Evolutionary conservation across 306 rosid genomes (phyloP).

Genomic region (Canavalia ensiformis): DNA sequence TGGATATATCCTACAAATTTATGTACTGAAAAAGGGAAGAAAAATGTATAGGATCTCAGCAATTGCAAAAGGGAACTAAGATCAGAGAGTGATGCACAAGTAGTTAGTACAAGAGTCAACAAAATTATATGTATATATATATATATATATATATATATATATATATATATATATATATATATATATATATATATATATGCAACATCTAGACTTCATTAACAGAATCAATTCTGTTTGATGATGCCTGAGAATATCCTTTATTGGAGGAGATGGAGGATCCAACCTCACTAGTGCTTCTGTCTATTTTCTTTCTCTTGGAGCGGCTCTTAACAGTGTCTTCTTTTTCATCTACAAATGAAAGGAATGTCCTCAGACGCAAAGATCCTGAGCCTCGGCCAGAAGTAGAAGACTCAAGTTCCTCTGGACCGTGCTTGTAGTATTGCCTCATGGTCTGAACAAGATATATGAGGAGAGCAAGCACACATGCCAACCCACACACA

Average conservation of each 20-base stretch:
- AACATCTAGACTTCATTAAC: conserved; percentile 43
- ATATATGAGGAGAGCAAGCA: conserved; percentile 75
- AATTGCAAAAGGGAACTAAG: conserved; percentile 26
- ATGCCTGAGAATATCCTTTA: conserved; percentile 50
- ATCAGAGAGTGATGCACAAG: not conserved
- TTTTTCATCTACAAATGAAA: conserved; percentile 80
- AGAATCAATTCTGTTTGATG: conserved; percentile 42
- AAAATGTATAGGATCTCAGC: conserved; percentile 22
- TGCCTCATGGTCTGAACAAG: conserved; percentile 68
- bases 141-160: conserved; percentile 2
- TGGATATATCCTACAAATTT: conserved; percentile 26
- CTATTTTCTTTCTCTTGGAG: conserved; percentile 67
- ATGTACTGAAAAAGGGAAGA: conserved; percentile 12
- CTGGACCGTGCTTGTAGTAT: conserved; percentile 60
- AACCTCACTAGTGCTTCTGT: conserved; percentile 57
- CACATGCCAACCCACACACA: conserved; percentile 77
- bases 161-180: not conserved
- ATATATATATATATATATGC: not conserved
- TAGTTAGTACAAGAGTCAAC: conserved; percentile 27
- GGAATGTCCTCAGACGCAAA: conserved; percentile 64
- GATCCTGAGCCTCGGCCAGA: conserved; percentile 53
- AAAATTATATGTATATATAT: not conserved
- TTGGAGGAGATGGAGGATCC: conserved; percentile 53
- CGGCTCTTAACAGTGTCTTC: conserved; percentile 64
- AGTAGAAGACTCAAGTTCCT: conserved; percentile 56